Conservation (phyloP, 2,329 filamentous ascomycete species). For the Trichoderma sp. region DNA sequence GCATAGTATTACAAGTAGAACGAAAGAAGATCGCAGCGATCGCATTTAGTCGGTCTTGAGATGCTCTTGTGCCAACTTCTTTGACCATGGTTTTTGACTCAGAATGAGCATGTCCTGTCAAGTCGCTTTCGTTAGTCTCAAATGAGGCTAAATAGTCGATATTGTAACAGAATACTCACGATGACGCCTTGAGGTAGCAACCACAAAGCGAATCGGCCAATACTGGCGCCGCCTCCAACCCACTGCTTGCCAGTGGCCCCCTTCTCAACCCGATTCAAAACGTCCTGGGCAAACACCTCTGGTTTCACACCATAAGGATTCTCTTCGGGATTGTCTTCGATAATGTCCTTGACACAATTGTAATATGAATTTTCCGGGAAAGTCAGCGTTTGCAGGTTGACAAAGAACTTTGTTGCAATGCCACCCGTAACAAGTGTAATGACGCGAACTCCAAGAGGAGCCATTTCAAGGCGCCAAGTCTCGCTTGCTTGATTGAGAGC, state of each 20-base stretch:
- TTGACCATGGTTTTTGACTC: background rate
- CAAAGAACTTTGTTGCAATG: slow-evolving; percentile 20
- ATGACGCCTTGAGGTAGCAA: slow-evolving; percentile 1
- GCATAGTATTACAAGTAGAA: background rate
- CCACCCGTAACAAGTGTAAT: slow-evolving; percentile 26
- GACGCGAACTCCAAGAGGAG: slow-evolving; percentile 28
- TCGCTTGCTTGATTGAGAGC: slow-evolving; percentile 26
- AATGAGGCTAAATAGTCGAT: background rate
- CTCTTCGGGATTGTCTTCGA: slow-evolving; percentile 4
- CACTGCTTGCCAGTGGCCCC: slow-evolving; percentile 23
- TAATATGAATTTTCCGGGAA: slow-evolving; percentile 25
- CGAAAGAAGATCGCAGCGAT: background rate
- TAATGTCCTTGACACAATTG: slow-evolving; percentile 7
- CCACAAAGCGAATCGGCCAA: slow-evolving; percentile 11
- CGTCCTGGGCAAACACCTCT: slow-evolving; percentile 21
- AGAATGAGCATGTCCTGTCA: background rate
- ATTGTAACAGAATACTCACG: background rate
- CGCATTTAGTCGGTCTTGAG: background rate
- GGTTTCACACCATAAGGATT: slow-evolving; percentile 17
- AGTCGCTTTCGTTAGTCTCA: background rate
- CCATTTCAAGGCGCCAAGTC: slow-evolving; percentile 27
- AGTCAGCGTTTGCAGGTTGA: background rate
- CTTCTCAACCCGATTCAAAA: slow-evolving; percentile 24
- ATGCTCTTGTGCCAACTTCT: background rate
- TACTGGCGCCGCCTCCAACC: slow-evolving; percentile 23